A percentile compares a stretch with the other conserved stretches of the same genome.
Conservation (phyloP, 2,329 filamentous ascomycete species). For the Dothideomycetes sp. region DNA sequence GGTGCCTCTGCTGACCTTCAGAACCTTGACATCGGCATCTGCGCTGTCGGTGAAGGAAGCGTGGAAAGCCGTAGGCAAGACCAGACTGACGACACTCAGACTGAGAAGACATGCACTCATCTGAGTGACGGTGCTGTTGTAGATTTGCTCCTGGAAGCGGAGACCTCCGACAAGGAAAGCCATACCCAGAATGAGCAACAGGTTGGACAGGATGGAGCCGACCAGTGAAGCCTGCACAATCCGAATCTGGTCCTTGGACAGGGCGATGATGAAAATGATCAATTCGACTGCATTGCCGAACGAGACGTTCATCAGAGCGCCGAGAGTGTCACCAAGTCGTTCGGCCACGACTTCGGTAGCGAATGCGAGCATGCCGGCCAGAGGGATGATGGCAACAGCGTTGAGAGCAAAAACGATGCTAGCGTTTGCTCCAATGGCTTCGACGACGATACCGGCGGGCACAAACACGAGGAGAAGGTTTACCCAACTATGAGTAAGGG, state of each 20-base stretch:
- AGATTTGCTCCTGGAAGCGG: slow-evolving; percentile 84
- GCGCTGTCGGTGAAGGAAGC: slow-evolving; percentile 56
- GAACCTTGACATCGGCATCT: slow-evolving; percentile 58
- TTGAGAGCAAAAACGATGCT: slow-evolving; percentile 43
- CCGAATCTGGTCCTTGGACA: slow-evolving; percentile 74
- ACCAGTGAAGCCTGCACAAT: slow-evolving; percentile 87
- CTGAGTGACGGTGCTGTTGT: slow-evolving; percentile 90
- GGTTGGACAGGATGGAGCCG: slow-evolving; percentile 80
- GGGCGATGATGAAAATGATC: slow-evolving; percentile 59
- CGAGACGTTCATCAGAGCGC: slow-evolving; percentile 43
- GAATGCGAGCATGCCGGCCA: slow-evolving; percentile 40
- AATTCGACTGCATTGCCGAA: slow-evolving; percentile 46
- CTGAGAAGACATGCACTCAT: slow-evolving; percentile 92
- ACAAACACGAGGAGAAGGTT: slow-evolving; percentile 71
- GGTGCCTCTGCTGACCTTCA: slow-evolving; percentile 82
- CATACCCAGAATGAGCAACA: slow-evolving; percentile 86
- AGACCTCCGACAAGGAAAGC: slow-evolving; percentile 79
- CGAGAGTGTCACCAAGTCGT: slow-evolving; percentile 40
- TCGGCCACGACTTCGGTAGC: slow-evolving; percentile 42
- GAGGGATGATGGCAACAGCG: slow-evolving; percentile 42
- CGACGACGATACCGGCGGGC: slow-evolving; percentile 62
- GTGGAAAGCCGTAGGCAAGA: slow-evolving; percentile 82
- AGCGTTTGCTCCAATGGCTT: slow-evolving; percentile 34
- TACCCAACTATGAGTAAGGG: slow-evolving; percentile 64
- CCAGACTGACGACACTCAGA: slow-evolving; percentile 78